Evolutionary conservation across 2,329 filamentous ascomycete genomes (phyloP).

Genomic region (Leptographium procerum): DNA sequence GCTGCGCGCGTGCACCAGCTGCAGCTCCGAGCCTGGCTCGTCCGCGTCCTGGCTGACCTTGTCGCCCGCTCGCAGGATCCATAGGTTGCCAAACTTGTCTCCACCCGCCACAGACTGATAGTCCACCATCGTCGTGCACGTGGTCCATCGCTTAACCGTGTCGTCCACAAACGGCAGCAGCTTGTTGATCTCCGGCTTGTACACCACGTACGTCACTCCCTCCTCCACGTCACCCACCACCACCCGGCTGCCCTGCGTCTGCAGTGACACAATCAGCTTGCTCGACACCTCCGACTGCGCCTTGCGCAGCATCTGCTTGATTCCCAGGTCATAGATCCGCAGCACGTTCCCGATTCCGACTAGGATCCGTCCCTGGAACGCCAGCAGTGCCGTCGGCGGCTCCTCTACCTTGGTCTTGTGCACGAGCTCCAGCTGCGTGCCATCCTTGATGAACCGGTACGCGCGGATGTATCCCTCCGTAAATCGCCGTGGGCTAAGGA

Average conservation of each 20-base stretch:
- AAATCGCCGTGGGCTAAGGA: conserved; percentile 63
- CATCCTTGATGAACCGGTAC: conserved; percentile 78
- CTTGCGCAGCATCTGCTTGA: conserved; percentile 87
- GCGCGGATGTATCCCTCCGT: conserved; percentile 80
- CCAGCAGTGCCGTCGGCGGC: conserved; percentile 78
- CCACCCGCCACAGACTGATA: conserved; percentile 92
- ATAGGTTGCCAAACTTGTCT: conserved; percentile 96
- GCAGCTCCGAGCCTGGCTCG: conserved; percentile 79
- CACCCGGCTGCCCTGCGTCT: conserved; percentile 84
- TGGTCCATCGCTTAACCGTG: conserved; percentile 80
- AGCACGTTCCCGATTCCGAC: conserved; percentile 77
- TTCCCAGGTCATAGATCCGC: conserved; percentile 83
- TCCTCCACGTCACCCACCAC: conserved; percentile 88
- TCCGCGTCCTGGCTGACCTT: conserved; percentile 85
- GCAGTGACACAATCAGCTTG: conserved; percentile 76
- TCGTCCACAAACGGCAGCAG: conserved; percentile 92
- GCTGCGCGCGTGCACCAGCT: conserved; percentile 78
- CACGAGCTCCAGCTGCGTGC: conserved; percentile 83
- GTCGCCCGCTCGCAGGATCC: conserved; percentile 76
- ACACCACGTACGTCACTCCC: conserved; percentile 82
- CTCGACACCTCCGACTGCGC: conserved; percentile 69
- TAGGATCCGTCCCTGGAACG: conserved; percentile 82
- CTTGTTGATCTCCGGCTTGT: conserved; percentile 84
- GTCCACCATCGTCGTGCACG: conserved; percentile 85
- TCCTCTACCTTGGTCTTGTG: conserved; percentile 92